Percentiles rank a stretch among this genome's conserved stretches.
phyloP scores from a whole-genome alignment of 2,329 filamentous ascomycete species.

The Fulvia fulva region DNA sequence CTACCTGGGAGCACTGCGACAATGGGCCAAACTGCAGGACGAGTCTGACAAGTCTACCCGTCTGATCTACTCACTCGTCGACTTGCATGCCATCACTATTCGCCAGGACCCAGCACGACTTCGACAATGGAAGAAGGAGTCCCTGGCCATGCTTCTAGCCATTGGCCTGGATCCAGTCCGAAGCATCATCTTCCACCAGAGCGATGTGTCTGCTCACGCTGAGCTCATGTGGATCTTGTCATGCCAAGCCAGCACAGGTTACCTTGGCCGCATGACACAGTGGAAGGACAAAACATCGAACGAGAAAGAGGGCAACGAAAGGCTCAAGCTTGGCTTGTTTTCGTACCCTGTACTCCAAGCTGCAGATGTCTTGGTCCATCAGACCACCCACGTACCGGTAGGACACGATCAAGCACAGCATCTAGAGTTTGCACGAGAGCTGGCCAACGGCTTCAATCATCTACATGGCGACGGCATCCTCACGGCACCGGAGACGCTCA shows the following conservation, averaged over 20 bases:
- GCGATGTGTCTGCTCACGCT: slow-evolving; percentile 63
- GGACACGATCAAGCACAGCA: slow-evolving; percentile 95
- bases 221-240: slow-evolving; percentile 98
- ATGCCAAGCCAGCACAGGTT: slow-evolving; percentile 86
- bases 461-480: slow-evolving; percentile 59
- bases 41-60: slow-evolving; percentile 53
- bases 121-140: slow-evolving; percentile 64
- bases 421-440: slow-evolving; percentile 84
- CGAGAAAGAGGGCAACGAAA: slow-evolving; percentile 41
- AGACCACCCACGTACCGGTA: slow-evolving; percentile 89
- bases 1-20: slow-evolving; percentile 81
- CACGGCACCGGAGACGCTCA: slow-evolving; percentile 64
- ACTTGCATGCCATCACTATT: slow-evolving; percentile 87
- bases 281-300: slow-evolving; percentile 68
- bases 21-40: slow-evolving; percentile 81
- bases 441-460: slow-evolving; percentile 83
- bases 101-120: slow-evolving; percentile 63
- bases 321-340: slow-evolving; percentile 82
- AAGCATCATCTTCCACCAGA: slow-evolving; percentile 76
- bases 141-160: slow-evolving; percentile 75
- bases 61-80: slow-evolving; percentile 82
- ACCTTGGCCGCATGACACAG: slow-evolving; percentile 97
- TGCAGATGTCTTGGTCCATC: slow-evolving; percentile 85
- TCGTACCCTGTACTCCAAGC: slow-evolving; percentile 95
- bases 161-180: slow-evolving; percentile 76